Evolutionary conservation across 805 yeast species (phyloP).

Genomic region (Candida silvatica): DNA sequence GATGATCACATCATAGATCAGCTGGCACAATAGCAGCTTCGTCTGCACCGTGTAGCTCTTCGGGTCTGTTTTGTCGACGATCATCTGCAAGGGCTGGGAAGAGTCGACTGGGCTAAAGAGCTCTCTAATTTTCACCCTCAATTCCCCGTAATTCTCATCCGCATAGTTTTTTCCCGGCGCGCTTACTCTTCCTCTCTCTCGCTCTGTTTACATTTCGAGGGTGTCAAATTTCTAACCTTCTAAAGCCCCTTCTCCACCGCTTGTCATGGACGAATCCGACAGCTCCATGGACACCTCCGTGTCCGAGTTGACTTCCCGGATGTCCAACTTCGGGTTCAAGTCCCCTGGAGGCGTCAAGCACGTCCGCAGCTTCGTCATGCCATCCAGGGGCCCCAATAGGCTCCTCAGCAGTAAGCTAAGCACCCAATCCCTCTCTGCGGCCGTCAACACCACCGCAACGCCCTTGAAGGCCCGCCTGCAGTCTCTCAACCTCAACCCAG

Average conservation of each 20-base stretch:
- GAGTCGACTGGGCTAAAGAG: background rate
- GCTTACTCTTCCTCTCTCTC: background rate
- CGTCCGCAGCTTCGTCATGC: background rate
- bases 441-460: background rate
- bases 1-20: constrained; percentile 14
- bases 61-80: constrained; percentile 11
- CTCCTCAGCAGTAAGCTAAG: too few species aligned
- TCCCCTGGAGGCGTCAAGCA: background rate
- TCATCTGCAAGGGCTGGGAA: background rate
- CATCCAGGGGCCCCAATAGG: background rate
- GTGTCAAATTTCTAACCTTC: background rate
- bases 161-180: background rate
- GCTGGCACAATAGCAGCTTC: constrained; percentile 23
- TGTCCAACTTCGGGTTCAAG: constrained; percentile 6
- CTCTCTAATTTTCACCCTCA: background rate
- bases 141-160: background rate
- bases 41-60: constrained; percentile 20
- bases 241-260: background rate
- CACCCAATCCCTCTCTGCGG: too few species aligned
- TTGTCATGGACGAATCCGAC: constrained; percentile 1
- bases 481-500: constrained; percentile 11
- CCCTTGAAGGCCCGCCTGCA: constrained; percentile 8
- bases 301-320: constrained; percentile 7
- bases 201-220: background rate
- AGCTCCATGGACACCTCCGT: constrained; percentile 6